phyloP scores from a whole-genome alignment of 352 stramenopile genomes.

The Pythium scleroteichum region DNA sequence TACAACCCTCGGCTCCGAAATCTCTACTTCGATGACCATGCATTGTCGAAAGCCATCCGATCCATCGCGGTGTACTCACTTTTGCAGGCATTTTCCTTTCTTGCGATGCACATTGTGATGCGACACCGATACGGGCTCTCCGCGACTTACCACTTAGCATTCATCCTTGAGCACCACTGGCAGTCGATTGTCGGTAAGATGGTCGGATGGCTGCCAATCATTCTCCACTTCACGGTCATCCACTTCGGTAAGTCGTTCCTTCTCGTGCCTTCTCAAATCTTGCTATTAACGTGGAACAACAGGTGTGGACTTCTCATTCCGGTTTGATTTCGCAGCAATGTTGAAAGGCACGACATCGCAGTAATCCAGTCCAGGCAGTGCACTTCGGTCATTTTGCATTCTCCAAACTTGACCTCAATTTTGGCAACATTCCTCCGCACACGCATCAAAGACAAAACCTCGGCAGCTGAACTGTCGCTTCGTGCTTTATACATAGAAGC shows the following conservation, averaged over 20 bases:
- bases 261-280: not conserved
- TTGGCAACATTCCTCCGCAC: too few species aligned
- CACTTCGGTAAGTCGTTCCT: slow-evolving; percentile 9
- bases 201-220: slow-evolving; percentile 26
- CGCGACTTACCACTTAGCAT: slow-evolving; percentile 24
- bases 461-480: too few species aligned
- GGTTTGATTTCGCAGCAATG: slow-evolving; percentile 19
- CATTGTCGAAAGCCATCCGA: not conserved
- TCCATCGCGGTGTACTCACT: slow-evolving; percentile 27
- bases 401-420: too few species aligned
- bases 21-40: slow-evolving; percentile 8
- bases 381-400: too few species aligned
- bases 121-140: slow-evolving; percentile 23
- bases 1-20: slow-evolving; percentile 20
- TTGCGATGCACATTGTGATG: slow-evolving; percentile 27
- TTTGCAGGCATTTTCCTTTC: slow-evolving; percentile 20
- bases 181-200: slow-evolving; percentile 26
- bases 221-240: slow-evolving; percentile 18
- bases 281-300: not conserved
- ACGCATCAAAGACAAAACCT: too few species aligned
- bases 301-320: slow-evolving; percentile 26
- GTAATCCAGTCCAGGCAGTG: too few species aligned
- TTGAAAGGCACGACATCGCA: not conserved
- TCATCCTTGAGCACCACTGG: slow-evolving; percentile 25
- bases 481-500: too few species aligned